Conservation (phyloP, 1,284 basidiomycete species). For the Exobasidium cylindrosporum region DNA sequence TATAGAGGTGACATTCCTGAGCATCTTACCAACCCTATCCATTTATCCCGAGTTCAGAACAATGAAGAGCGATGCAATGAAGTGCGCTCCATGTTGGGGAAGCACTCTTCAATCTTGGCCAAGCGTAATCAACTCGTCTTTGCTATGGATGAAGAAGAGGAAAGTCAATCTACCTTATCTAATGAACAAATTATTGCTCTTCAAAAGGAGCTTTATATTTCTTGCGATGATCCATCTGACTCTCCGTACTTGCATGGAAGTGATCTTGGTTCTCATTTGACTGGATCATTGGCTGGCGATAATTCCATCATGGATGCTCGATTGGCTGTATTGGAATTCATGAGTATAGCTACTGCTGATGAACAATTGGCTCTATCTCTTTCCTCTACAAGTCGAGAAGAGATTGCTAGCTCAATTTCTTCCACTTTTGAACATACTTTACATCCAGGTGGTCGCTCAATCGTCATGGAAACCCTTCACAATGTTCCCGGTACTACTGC, state of each 20-base stretch:
- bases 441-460: background rate
- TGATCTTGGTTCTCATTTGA: slow-evolving; percentile 29
- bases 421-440: slow-evolving; percentile 11
- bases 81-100: slow-evolving; percentile 16
- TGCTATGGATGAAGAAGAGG: background rate
- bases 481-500: slow-evolving; percentile 40
- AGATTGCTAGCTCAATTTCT: background rate
- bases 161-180: background rate
- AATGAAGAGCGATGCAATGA: slow-evolving; percentile 9
- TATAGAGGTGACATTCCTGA: slow-evolving; percentile 31
- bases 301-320: slow-evolving; percentile 33
- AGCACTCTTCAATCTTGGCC: slow-evolving; percentile 9
- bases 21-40: slow-evolving; percentile 29
- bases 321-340: slow-evolving; percentile 37
- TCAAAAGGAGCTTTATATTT: slow-evolving; percentile 38
- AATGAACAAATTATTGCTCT: slow-evolving; percentile 22
- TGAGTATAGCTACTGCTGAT: slow-evolving; percentile 37
- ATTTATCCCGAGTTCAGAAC: background rate
- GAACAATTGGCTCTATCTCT: slow-evolving; percentile 28
- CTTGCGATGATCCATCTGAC: slow-evolving; percentile 33
- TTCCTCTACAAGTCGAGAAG: background rate
- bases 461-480: slow-evolving; percentile 28
- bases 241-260: slow-evolving; percentile 37
- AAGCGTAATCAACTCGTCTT: slow-evolving; percentile 36
- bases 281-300: slow-evolving; percentile 25